These are phyloP conservation scores for Clitoria ternatea DNA, from an alignment of 306 rosid genomes.

Conservation along the genomic window DNA sequence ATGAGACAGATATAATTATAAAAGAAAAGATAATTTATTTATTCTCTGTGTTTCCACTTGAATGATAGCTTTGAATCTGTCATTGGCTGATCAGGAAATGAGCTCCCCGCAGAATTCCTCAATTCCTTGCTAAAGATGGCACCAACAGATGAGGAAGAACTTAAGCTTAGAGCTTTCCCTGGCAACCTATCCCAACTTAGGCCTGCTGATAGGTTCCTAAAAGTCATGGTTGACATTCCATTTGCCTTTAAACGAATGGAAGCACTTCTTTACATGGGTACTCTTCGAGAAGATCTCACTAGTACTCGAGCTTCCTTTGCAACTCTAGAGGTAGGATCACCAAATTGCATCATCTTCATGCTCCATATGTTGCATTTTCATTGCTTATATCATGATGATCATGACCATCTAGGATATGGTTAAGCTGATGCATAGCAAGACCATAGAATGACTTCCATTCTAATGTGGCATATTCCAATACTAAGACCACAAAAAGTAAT, in stretches of 20 bases:
- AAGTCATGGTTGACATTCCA: conserved; percentile 70
- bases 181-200: conserved; percentile 67
- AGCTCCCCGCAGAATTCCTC: conserved; percentile 79
- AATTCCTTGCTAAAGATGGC: conserved; percentile 80
- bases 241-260: conserved; percentile 84
- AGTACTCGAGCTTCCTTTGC: conserved; percentile 53
- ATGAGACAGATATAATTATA: not conserved
- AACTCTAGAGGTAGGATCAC: conserved; percentile 63
- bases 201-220: conserved; percentile 88
- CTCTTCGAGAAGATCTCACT: conserved; percentile 70
- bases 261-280: conserved; percentile 67
- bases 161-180: conserved; percentile 68
- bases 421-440: not conserved
- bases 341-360: not conserved
- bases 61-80: conserved; percentile 13
- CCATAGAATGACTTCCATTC: not conserved
- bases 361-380: not conserved
- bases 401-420: not conserved
- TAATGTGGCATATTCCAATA: not conserved
- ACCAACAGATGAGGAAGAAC: conserved; percentile 88
- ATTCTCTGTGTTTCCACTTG: not conserved
- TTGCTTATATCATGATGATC: not conserved
- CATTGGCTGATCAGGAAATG: conserved; percentile 62
- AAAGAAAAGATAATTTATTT: not conserved
- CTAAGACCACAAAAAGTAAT: not conserved